phyloP scores from a whole-genome alignment of 2,329 filamentous ascomycete species.

The Rhexocercosporidium sp. region DNA sequence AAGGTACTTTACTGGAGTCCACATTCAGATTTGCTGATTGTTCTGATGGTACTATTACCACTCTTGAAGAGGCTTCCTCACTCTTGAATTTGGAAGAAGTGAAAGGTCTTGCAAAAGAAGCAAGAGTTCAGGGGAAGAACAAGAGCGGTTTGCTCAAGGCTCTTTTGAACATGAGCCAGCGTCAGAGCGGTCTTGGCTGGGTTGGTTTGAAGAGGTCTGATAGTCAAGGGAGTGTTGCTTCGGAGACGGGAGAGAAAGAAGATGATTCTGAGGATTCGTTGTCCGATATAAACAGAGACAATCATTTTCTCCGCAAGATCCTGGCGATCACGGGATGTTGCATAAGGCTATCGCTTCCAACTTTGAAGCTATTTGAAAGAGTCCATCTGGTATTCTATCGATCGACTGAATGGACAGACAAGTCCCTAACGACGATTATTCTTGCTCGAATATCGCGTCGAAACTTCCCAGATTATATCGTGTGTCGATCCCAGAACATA shows the following conservation, averaged over 20 bases:
- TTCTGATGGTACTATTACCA: slow-evolving; percentile 74
- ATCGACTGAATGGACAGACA: slow-evolving; percentile 96
- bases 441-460: slow-evolving; percentile 86
- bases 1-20: slow-evolving; percentile 54
- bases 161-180: slow-evolving; percentile 74
- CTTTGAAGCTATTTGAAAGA: slow-evolving; percentile 85
- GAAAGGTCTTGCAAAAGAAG: slow-evolving; percentile 82
- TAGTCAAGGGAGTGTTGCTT: slow-evolving; percentile 51
- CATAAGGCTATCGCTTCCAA: slow-evolving; percentile 74
- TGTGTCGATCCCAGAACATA: slow-evolving; percentile 87
- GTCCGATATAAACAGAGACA: slow-evolving; percentile 63
- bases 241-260: slow-evolving; percentile 54
- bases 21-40: slow-evolving; percentile 81
- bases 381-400: slow-evolving; percentile 96
- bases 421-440: slow-evolving; percentile 93
- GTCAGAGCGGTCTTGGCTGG: slow-evolving; percentile 77
- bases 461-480: slow-evolving; percentile 89
- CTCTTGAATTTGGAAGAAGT: slow-evolving; percentile 87
- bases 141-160: slow-evolving; percentile 80
- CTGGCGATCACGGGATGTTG: slow-evolving; percentile 79
- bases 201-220: slow-evolving; percentile 64
- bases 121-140: slow-evolving; percentile 84
- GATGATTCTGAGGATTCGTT: slow-evolving; percentile 45
- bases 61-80: slow-evolving; percentile 81
- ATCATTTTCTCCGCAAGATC: slow-evolving; percentile 79